Evolutionary conservation across 768 basidiomycete species (phyloP).

Genomic region (Phaeolepiota aurea): DNA sequence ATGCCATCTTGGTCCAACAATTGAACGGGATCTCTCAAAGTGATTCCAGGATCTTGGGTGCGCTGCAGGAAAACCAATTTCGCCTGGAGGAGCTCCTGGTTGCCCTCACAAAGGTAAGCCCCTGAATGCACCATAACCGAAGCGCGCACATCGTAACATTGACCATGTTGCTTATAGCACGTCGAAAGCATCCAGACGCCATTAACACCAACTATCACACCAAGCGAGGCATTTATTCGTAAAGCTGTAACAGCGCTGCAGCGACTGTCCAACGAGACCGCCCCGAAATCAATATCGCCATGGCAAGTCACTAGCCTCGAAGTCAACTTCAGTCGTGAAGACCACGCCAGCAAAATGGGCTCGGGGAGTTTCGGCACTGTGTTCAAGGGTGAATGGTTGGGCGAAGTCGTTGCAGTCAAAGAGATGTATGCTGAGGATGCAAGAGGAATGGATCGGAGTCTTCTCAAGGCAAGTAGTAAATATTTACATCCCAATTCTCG

Average conservation of each 20-base stretch:
- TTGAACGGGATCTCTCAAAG: conserved; percentile 9
- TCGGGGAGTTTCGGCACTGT: conserved; percentile 18
- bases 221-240: conserved; percentile 9
- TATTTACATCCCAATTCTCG: not conserved
- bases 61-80: conserved; percentile 10
- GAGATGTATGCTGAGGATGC: conserved; percentile 14
- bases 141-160: not conserved
- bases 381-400: conserved; percentile 17
- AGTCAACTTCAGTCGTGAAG: conserved; percentile 12
- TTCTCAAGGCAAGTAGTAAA: conserved; percentile 13
- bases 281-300: conserved; percentile 9
- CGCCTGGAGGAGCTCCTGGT: conserved; percentile 11
- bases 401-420: conserved; percentile 20
- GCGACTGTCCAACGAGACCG: conserved; percentile 6
- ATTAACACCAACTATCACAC: conserved; percentile 3
- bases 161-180: conserved; percentile 3
- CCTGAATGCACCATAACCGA: no score
- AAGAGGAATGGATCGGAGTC: conserved; percentile 14
- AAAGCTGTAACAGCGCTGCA: conserved; percentile 9
- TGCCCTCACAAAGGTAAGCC: conserved; percentile 11
- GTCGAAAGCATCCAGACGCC: conserved; percentile 2
- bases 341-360: conserved; percentile 11
- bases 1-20: conserved; percentile 6
- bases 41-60: conserved; percentile 10
- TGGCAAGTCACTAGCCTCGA: conserved; percentile 19